Evolutionary conservation across 1,139 yeast species (phyloP).

Genomic region (Candida buenavistaensis): DNA sequence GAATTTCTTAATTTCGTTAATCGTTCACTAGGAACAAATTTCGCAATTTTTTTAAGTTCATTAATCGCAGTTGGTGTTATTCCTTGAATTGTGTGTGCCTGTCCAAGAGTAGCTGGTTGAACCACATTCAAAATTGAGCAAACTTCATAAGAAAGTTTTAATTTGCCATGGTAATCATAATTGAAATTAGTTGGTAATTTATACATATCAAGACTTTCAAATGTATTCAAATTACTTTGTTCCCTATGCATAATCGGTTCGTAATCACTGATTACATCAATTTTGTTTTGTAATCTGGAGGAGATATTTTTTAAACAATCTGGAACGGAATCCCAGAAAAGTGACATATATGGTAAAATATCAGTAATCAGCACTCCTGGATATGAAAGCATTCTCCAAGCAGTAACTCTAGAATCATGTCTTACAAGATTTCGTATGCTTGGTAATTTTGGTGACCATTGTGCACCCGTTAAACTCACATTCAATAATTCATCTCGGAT

Average conservation of each 20-base stretch:
- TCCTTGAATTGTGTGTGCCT: constrained; percentile 92
- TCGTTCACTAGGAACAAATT: constrained; percentile 7
- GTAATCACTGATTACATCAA: constrained; percentile 80
- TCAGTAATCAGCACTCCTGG: constrained; percentile 32
- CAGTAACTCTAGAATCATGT: too few species aligned
- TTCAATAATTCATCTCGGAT: constrained; percentile 48
- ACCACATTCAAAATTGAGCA: constrained; percentile 67
- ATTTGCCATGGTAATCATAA: constrained; percentile 49
- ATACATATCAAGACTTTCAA: constrained; percentile 78
- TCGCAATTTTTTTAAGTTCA: constrained; percentile 56
- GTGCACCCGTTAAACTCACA: constrained; percentile 50
- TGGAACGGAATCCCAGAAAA: constrained; percentile 35
- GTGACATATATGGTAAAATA: constrained; percentile 31
- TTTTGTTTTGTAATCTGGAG: constrained; percentile 56
- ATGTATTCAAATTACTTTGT: constrained; percentile 67
- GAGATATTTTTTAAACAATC: too few species aligned
- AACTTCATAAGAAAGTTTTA: constrained; percentile 71
- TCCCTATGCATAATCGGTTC: constrained; percentile 80
- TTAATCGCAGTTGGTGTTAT: constrained; percentile 85
- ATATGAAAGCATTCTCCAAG: constrained; percentile 48
- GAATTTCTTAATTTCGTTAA: neutral
- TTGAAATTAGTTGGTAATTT: constrained; percentile 64
- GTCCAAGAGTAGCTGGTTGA: constrained; percentile 89
- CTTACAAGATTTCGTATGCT: too few species aligned
- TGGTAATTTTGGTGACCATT: constrained; percentile 61